Percentiles rank a stretch among this genome's conserved stretches.
These are phyloP conservation scores for Rhizopogon vesiculosus DNA, from an alignment of 768 basidiomycete genomes.

Conservation along the genomic window DNA sequence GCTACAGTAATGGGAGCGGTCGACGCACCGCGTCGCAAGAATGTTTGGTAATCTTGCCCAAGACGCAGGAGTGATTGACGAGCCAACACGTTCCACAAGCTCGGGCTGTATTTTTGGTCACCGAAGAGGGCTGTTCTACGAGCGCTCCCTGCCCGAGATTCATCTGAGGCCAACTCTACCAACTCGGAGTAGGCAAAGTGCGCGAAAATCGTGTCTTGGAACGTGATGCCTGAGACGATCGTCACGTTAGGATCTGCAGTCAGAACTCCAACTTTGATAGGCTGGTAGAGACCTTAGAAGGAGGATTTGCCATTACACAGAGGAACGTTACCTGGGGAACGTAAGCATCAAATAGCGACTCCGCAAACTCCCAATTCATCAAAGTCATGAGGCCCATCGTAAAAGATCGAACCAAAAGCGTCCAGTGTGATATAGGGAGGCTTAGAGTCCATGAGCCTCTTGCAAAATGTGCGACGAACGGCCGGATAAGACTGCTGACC, in stretches of 20 bases:
- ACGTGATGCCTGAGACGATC: constrained; percentile 61
- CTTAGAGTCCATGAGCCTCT: constrained; percentile 49
- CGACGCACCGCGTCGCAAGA: constrained; percentile 55
- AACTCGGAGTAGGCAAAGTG: constrained; percentile 70
- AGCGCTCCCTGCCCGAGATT: constrained; percentile 33
- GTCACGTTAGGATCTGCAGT: constrained; percentile 51
- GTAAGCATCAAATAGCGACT: constrained; percentile 53
- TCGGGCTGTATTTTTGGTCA: constrained; percentile 63
- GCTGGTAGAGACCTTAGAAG: constrained; percentile 28
- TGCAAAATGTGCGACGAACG: constrained; percentile 62
- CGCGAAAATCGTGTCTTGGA: constrained; percentile 44
- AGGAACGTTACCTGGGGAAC: constrained; percentile 46
- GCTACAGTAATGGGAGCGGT: constrained; percentile 19
- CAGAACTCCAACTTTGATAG: constrained; percentile 37
- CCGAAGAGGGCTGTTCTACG: constrained; percentile 56
- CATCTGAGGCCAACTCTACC: constrained; percentile 41
- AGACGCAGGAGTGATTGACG: constrained; percentile 57
- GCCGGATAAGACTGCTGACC: constrained; percentile 44
- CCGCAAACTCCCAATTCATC: constrained; percentile 59
- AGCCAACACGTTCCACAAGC: constrained; percentile 56
- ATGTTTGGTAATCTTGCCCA: constrained; percentile 64
- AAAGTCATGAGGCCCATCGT: constrained; percentile 48
- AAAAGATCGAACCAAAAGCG: constrained; percentile 44
- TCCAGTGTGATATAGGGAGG: constrained; percentile 42
- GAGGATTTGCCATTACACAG: background rate